Conservation (phyloP, 1,284 basidiomycete species). For the Cutaneotrichosporon dermatis region DNA sequence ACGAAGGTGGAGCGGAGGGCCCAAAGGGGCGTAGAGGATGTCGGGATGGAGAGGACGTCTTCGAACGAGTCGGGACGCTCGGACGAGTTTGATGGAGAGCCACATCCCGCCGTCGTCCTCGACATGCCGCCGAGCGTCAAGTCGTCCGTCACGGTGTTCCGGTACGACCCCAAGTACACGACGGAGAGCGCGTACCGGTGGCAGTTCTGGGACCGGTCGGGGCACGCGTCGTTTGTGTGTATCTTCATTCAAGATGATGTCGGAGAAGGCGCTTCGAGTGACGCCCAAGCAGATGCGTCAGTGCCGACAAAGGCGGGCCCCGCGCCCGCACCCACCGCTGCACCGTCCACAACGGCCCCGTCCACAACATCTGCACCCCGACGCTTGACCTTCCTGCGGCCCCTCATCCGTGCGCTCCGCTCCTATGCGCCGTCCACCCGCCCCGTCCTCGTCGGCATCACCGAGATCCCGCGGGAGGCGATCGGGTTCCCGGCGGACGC, state of each 20-base stretch:
- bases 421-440: neutral
- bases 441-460: neutral
- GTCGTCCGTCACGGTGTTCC: neutral
- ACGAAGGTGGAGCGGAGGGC: neutral
- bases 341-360: no score
- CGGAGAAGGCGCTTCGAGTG: neutral
- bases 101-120: neutral
- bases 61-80: no score
- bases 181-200: neutral
- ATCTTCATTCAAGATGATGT: neutral
- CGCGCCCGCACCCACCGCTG: neutral
- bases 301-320: neutral
- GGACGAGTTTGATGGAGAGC: no score
- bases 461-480: neutral
- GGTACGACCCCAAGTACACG: neutral
- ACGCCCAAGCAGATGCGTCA: neutral
- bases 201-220: conserved; percentile 2
- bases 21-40: neutral
- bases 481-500: neutral
- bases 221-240: conserved; percentile 1
- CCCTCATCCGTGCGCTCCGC: neutral
- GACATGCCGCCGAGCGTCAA: conserved; percentile 1
- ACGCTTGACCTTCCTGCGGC: neutral
- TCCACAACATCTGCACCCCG: neutral
- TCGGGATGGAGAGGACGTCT: neutral